phyloP scores from a whole-genome alignment of 78 protist genomes.

The Fonticula alba region DNA sequence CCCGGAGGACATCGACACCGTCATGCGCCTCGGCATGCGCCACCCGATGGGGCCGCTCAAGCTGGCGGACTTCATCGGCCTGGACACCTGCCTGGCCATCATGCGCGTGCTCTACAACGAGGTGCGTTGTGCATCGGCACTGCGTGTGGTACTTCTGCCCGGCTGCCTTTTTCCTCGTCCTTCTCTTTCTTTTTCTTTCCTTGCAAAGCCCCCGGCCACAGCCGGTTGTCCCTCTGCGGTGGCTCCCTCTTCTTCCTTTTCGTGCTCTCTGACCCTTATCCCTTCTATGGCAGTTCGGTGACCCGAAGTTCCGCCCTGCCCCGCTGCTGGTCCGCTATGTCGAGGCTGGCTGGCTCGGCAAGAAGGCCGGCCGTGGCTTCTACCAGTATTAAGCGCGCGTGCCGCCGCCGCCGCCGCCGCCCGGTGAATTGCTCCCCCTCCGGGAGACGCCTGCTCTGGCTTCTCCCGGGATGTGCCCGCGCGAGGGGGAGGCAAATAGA shows the following conservation, averaged over 20 bases:
- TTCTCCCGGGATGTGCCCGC: too few species aligned
- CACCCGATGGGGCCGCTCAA: conserved; percentile 67
- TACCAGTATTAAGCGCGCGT: conserved; percentile 34
- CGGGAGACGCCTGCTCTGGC: too few species aligned
- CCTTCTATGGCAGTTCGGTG: conserved; percentile 59
- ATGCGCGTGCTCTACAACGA: conserved; percentile 27
- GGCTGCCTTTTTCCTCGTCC: background rate
- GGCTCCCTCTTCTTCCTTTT: too few species aligned
- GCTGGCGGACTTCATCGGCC: conserved; percentile 71
- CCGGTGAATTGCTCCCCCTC: too few species aligned
- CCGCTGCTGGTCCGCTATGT: conserved; percentile 53
- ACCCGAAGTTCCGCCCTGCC: conserved; percentile 53
- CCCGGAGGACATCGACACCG: conserved; percentile 50
- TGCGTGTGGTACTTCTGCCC: too few species aligned
- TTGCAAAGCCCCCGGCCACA: background rate
- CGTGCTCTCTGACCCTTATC: too few species aligned
- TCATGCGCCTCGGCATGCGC: conserved; percentile 56
- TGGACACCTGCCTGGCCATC: conserved; percentile 65
- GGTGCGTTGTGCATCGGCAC: too few species aligned
- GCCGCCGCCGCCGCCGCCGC: too few species aligned
- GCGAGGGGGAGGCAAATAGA: too few species aligned
- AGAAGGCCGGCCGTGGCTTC: conserved; percentile 47
- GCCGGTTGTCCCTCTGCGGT: conserved; percentile 14
- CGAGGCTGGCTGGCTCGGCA: conserved; percentile 62
- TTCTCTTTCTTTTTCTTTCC: background rate